Evolutionary conservation across 1,284 basidiomycete genomes (phyloP).

Genomic region (Pholiota adiposa): DNA sequence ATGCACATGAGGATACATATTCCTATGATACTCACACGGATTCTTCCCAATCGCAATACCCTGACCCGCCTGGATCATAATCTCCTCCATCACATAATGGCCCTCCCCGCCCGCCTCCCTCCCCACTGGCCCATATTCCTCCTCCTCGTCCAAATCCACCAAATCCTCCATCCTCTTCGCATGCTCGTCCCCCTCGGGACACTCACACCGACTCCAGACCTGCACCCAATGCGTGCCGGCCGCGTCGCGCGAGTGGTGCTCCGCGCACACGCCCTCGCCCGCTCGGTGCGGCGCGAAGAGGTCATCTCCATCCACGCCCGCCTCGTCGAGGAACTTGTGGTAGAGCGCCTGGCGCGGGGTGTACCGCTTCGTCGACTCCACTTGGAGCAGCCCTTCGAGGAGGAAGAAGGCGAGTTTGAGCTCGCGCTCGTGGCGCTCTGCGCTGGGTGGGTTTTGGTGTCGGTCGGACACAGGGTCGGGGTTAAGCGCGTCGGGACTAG

Average conservation of each 20-base stretch:
- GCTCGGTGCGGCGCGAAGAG: slow-evolving; percentile 69
- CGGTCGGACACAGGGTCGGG: slow-evolving; percentile 7
- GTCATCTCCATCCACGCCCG: slow-evolving; percentile 43
- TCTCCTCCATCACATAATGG: slow-evolving; percentile 4
- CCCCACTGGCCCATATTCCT: slow-evolving; percentile 2
- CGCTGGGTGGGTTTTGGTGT: slow-evolving; percentile 26
- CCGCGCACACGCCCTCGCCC: slow-evolving; percentile 65
- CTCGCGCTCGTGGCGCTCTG: slow-evolving; percentile 47
- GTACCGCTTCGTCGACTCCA: slow-evolving; percentile 76
- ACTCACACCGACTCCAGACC: slow-evolving; percentile 35
- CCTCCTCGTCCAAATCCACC: slow-evolving; percentile 27
- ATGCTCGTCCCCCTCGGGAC: slow-evolving; percentile 17
- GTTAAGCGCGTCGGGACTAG: too few relatives aligned
- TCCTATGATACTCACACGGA: slow-evolving; percentile 71
- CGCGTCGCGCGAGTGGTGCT: slow-evolving; percentile 59
- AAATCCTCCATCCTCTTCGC: slow-evolving; percentile 18
- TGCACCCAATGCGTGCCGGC: slow-evolving; percentile 56
- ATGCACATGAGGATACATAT: slow-evolving; percentile 30
- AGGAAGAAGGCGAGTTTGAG: slow-evolving; percentile 77
- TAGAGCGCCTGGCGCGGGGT: slow-evolving; percentile 78
- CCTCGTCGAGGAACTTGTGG: slow-evolving; percentile 73
- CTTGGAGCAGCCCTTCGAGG: slow-evolving; percentile 70
- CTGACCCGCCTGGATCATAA: slow-evolving; percentile 57
- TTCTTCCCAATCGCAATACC: slow-evolving; percentile 69
- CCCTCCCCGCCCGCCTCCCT: slow-evolving; percentile 6